Evolutionary conservation across 441 rosid species (phyloP).

Genomic region (Adansonia madagascariensis): DNA sequence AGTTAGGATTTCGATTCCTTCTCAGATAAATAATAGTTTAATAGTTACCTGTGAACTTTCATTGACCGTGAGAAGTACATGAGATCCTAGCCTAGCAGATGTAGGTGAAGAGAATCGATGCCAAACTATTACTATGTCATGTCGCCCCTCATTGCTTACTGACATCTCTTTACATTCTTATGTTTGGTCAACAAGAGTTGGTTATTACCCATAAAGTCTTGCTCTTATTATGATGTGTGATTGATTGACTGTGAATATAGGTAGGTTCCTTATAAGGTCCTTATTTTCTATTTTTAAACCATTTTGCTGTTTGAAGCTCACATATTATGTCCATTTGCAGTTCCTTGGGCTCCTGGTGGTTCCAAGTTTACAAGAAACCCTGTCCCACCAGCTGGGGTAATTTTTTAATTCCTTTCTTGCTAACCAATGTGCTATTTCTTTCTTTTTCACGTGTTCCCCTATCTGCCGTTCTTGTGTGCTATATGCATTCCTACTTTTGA

Average conservation of each 20-base stretch:
- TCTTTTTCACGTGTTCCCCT: neutral
- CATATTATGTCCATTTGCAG: slow-evolving; percentile 45
- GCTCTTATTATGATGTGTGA: neutral
- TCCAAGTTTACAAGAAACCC: slow-evolving; percentile 90
- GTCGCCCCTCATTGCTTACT: neutral
- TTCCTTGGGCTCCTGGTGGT: slow-evolving; percentile 99
- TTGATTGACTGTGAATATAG: neutral
- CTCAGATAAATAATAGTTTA: neutral
- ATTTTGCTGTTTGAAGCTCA: slow-evolving; percentile 15
- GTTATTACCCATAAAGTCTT: neutral
- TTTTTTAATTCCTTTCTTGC: slow-evolving; percentile 1
- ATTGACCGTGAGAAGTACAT: neutral
- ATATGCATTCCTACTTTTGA: neutral
- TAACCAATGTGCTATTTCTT: neutral
- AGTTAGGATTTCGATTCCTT: neutral
- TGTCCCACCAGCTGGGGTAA: slow-evolving; percentile 87
- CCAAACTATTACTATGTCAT: neutral
- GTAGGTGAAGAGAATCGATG: slow-evolving; percentile 2
- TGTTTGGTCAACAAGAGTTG: neutral
- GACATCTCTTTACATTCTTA: neutral
- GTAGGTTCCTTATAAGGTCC: neutral
- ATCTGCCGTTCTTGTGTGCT: neutral
- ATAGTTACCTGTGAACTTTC: neutral
- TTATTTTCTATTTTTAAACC: slow-evolving; percentile 4
- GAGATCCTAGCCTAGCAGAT: neutral